A percentile compares a stretch with the other conserved stretches of the same genome.
Evolutionary conservation across 305 asterid genomes (phyloP).

Genomic region (Andrographis paniculata): DNA sequence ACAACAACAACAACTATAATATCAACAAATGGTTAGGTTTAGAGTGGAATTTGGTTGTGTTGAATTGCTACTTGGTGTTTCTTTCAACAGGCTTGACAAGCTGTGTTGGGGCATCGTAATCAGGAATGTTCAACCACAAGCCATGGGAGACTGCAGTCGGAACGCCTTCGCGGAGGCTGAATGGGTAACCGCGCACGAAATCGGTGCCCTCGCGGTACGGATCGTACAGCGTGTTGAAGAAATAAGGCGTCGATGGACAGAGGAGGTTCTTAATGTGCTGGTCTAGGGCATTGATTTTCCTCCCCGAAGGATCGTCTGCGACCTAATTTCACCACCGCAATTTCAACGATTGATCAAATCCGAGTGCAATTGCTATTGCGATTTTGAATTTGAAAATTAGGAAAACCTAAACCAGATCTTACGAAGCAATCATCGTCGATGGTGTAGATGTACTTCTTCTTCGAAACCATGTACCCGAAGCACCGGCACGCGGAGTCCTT

Average conservation of each 20-base stretch:
- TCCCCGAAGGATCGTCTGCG: constrained; percentile 55
- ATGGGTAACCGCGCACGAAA: constrained; percentile 60
- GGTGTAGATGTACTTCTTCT: too few species aligned
- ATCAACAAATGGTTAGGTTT: too few species aligned
- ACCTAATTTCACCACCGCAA: constrained; percentile 23
- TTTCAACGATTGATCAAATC: too few species aligned
- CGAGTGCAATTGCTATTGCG: too few species aligned
- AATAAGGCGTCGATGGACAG: constrained; percentile 50
- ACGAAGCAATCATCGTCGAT: constrained; percentile 36
- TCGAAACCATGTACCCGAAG: too few species aligned
- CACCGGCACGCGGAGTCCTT: constrained; percentile 40
- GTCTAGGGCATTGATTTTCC: too few species aligned
- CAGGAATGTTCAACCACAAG: constrained; percentile 55
- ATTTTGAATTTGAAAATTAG: too few species aligned
- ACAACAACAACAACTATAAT: too few species aligned
- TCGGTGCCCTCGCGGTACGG: constrained; percentile 53
- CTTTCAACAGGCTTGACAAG: constrained; percentile 61
- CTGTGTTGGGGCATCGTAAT: constrained; percentile 60
- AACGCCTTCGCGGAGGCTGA: constrained; percentile 52
- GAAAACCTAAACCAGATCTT: not conserved
- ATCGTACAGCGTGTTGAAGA: constrained; percentile 56
- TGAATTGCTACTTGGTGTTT: constrained; percentile 30
- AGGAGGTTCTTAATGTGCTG: constrained; percentile 55
- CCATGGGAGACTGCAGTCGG: constrained; percentile 58
- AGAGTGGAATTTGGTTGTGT: too few species aligned